Percentiles rank a stretch among this genome's conserved stretches.
phyloP scores from a whole-genome alignment of 1,284 basidiomycete species.

The Quambalaria eucalypti region DNA sequence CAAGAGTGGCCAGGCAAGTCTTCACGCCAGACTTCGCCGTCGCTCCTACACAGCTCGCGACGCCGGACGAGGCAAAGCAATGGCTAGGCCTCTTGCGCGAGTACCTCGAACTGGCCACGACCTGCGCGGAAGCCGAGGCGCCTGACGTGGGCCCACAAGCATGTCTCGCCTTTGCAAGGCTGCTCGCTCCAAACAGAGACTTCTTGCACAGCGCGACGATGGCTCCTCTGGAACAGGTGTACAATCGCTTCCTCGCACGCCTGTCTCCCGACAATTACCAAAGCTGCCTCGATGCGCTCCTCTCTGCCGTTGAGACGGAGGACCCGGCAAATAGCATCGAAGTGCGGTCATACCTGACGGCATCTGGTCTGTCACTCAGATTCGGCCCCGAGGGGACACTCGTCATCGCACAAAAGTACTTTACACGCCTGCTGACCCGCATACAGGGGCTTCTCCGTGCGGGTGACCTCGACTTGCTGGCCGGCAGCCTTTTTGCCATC shows the following conservation, averaged over 20 bases:
- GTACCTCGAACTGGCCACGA: not conserved
- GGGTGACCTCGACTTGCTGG: not conserved
- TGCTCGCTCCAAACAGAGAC: not conserved
- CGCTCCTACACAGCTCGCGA: too few relatives aligned
- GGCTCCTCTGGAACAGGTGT: not conserved
- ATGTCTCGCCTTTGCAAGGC: not conserved
- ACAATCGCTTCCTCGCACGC: not conserved
- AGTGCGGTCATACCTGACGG: not conserved
- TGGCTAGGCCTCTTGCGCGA: not conserved
- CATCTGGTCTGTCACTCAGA: not conserved
- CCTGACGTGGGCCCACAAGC: not conserved
- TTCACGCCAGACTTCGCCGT: not conserved
- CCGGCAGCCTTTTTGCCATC: not conserved
- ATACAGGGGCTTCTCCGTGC: not conserved
- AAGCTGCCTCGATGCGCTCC: not conserved
- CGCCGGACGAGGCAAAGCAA: too few relatives aligned
- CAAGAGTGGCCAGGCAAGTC: not conserved
- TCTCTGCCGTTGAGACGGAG: not conserved
- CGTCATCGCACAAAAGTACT: not conserved
- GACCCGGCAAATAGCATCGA: not conserved
- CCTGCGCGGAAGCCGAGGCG: not conserved
- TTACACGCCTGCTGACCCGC: not conserved
- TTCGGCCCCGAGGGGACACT: not conserved
- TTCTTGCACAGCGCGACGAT: not conserved
- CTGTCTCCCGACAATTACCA: not conserved